Conservation (phyloP, 495 filamentous ascomycete species). For the Letharia lupina region DNA sequence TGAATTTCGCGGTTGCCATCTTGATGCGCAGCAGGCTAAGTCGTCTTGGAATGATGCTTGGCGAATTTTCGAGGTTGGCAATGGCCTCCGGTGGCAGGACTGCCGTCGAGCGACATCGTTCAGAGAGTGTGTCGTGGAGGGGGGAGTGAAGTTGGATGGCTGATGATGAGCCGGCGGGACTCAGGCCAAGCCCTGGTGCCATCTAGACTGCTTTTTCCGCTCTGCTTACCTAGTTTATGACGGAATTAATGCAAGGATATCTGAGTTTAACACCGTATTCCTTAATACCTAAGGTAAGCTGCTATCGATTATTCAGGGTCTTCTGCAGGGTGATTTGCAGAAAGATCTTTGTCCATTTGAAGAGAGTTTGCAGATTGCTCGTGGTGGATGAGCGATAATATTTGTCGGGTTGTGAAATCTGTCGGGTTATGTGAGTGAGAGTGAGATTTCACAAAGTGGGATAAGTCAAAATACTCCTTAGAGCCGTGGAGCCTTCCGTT, state of each 20-base stretch:
- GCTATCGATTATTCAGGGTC: conserved; percentile 13
- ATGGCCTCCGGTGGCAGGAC: conserved; percentile 20
- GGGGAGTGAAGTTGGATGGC: conserved; percentile 5
- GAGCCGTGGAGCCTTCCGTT: conserved; percentile 4
- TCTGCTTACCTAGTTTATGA: conserved; percentile 1
- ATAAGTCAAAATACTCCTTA: conserved; percentile 3
- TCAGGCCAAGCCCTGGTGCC: conserved; percentile 13
- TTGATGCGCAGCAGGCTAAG: conserved; percentile 23
- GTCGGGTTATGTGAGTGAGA: neutral
- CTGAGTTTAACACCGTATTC: conserved; percentile 1
- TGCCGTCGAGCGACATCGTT: conserved; percentile 15
- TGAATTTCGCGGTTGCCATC: conserved; percentile 26
- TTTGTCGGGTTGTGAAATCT: neutral
- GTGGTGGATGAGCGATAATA: neutral
- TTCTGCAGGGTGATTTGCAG: conserved; percentile 17
- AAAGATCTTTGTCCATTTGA: conserved; percentile 2
- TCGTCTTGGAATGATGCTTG: conserved; percentile 20
- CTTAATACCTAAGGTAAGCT: neutral
- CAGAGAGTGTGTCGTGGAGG: conserved; percentile 2
- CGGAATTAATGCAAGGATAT: conserved; percentile 15
- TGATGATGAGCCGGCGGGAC: conserved; percentile 11
- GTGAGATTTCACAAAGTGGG: neutral
- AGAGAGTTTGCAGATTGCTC: neutral
- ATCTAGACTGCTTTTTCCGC: conserved; percentile 15
- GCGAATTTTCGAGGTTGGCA: conserved; percentile 21